A percentile compares a stretch with the other conserved stretches of the same genome.
Conservation (phyloP, 495 filamentous ascomycete species). For the Talaromyces proteolyticus region DNA sequence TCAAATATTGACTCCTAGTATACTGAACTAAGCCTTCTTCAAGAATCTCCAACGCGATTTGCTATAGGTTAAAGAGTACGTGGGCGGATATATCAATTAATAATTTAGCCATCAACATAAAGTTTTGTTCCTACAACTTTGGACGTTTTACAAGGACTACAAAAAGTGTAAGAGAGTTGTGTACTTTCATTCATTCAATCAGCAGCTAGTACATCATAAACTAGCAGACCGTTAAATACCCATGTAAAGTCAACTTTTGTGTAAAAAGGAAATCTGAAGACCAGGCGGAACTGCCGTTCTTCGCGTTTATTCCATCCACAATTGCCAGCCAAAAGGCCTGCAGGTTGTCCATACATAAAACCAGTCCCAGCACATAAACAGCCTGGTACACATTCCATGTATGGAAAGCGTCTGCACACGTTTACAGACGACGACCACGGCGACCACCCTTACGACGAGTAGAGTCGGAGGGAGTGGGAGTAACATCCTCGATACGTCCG, state of each 20-base stretch:
- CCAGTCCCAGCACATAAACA: conserved; percentile 1
- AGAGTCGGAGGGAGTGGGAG: conserved; percentile 95
- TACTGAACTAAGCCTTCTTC: no score
- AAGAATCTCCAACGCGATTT: neutral
- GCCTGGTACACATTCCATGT: neutral
- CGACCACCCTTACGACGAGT: conserved; percentile 99
- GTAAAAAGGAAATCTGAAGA: conserved; percentile 41
- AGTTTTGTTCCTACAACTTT: no score
- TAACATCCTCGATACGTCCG: conserved; percentile 98
- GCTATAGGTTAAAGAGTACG: neutral
- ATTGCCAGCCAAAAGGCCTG: conserved; percentile 28
- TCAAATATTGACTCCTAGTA: no score
- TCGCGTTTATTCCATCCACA: conserved; percentile 54
- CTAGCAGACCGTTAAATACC: neutral
- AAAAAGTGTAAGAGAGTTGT: neutral
- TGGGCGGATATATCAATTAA: no score
- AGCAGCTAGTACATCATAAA: neutral
- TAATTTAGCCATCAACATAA: no score
- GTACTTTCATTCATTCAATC: neutral
- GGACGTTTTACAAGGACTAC: no score
- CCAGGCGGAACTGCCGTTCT: conserved; percentile 52
- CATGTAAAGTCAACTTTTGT: neutral
- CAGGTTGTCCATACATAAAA: conserved; percentile 3
- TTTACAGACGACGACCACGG: conserved; percentile 98
- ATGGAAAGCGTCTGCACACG: conserved; percentile 19